These are phyloP conservation scores for Fusarium goolgardi DNA, from an alignment of 2,329 filamentous ascomycete species.

Conservation along the genomic window DNA sequence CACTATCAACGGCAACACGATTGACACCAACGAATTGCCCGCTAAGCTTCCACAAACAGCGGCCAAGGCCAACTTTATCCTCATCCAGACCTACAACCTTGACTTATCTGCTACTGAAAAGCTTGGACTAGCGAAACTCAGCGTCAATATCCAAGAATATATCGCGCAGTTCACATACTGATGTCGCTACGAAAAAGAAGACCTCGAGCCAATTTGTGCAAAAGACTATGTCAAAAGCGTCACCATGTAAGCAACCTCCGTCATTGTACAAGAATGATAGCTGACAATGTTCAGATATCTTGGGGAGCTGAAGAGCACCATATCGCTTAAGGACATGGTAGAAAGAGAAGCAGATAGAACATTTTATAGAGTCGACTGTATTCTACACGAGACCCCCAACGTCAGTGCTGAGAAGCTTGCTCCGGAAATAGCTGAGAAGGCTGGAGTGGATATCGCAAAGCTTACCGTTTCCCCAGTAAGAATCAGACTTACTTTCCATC, in stretches of 20 bases:
- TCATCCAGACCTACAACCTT: not conserved
- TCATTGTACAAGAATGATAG: rapidly evolving
- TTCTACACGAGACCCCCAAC: not conserved
- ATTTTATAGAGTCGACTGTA: not conserved
- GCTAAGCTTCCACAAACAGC: not conserved
- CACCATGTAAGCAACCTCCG: not conserved
- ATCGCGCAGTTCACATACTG: not conserved
- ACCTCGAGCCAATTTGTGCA: not conserved
- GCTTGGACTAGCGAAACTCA: not conserved
- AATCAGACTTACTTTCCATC: not conserved
- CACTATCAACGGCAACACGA: not conserved
- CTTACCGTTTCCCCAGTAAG: not conserved
- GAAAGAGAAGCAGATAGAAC: not conserved
- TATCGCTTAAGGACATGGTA: not conserved
- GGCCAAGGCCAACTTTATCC: not conserved
- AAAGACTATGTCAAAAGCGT: not conserved
- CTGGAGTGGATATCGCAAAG: not conserved
- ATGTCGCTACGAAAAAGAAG: not conserved
- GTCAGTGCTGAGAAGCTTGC: not conserved
- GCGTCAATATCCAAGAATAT: not conserved
- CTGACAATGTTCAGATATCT: not conserved
- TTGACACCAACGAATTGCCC: not conserved
- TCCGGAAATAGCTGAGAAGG: not conserved
- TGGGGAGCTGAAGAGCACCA: not conserved
- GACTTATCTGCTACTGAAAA: not conserved